phyloP scores from a whole-genome alignment of 1,284 basidiomycete species.

The Apiotrichum veenhuisii region DNA sequence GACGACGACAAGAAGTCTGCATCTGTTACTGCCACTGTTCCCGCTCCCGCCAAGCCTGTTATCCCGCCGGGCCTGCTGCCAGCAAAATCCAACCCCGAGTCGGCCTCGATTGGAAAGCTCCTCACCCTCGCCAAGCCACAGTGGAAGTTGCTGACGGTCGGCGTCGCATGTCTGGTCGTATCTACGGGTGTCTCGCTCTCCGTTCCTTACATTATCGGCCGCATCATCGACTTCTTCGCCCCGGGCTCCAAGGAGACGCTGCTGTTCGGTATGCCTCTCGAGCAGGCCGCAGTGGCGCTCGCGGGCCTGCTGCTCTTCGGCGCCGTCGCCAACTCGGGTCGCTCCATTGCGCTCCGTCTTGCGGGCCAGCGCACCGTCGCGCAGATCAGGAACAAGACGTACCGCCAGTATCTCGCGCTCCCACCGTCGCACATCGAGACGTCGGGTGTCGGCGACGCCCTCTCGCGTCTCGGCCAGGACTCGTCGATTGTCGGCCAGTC shows the following conservation, averaged over 20 bases:
- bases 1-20: conserved; percentile 5
- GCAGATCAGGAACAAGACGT: conserved; percentile 45
- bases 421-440: conserved; percentile 48
- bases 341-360: conserved; percentile 40
- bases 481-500: conserved; percentile 46
- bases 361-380: conserved; percentile 47
- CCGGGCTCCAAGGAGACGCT: conserved; percentile 41
- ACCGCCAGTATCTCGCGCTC: conserved; percentile 43
- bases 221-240: conserved; percentile 48
- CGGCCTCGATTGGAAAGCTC: conserved; percentile 41
- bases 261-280: conserved; percentile 44
- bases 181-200: conserved; percentile 43
- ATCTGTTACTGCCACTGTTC: not conserved
- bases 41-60: not conserved
- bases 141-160: conserved; percentile 38
- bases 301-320: conserved; percentile 37
- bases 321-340: conserved; percentile 42
- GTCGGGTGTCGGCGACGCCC: conserved; percentile 44
- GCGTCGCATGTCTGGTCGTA: conserved; percentile 35
- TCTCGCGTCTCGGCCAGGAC: conserved; percentile 47
- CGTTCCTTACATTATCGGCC: conserved; percentile 44
- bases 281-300: conserved; percentile 36
- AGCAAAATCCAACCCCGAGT: conserved; percentile 29
- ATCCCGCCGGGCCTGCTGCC: conserved; percentile 9
- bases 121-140: conserved; percentile 44